These are phyloP conservation scores for Acanthamoeba triangularis DNA, from an alignment of 208 protist species.

Conservation along the genomic window DNA sequence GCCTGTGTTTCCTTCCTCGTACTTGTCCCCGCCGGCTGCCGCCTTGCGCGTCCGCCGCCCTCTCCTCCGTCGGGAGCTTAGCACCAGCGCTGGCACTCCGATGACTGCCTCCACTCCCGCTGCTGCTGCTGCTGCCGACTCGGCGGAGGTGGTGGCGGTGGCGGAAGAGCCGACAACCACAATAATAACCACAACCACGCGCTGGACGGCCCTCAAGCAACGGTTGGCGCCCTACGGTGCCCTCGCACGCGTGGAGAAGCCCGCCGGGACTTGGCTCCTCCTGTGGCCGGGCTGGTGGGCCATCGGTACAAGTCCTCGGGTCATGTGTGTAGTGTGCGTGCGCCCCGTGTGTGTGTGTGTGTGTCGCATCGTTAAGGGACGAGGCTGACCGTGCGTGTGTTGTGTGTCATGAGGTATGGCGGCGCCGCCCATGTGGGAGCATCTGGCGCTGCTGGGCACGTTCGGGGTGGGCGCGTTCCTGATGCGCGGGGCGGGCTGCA, in stretches of 20 bases:
- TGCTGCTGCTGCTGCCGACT: too few relatives aligned
- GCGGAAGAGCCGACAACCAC: too few relatives aligned
- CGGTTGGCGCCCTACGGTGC: slow-evolving; percentile 66
- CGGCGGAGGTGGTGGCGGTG: too few relatives aligned
- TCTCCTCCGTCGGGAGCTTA: too few relatives aligned
- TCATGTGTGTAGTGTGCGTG: too few relatives aligned
- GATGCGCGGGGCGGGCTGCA: slow-evolving; percentile 94
- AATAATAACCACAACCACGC: too few relatives aligned
- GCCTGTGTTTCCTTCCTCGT: too few relatives aligned
- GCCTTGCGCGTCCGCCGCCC: too few relatives aligned
- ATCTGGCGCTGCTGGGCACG: slow-evolving; percentile 78
- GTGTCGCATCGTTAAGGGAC: background rate
- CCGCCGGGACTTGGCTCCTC: slow-evolving; percentile 91
- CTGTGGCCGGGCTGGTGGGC: slow-evolving; percentile 87
- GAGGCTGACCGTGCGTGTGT: background rate
- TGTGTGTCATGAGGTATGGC: slow-evolving; percentile 75
- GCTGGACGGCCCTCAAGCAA: background rate
- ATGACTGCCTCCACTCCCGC: too few relatives aligned
- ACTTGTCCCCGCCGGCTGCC: too few relatives aligned
- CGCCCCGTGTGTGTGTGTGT: too few relatives aligned
- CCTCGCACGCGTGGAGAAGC: slow-evolving; percentile 86
- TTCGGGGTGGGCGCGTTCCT: slow-evolving; percentile 84
- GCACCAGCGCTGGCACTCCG: too few relatives aligned
- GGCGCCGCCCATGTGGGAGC: slow-evolving; percentile 30
- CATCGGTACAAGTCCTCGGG: background rate